Evolutionary conservation across 2,329 filamentous ascomycete species (phyloP).

Genomic region (Scytalidium lignicola): DNA sequence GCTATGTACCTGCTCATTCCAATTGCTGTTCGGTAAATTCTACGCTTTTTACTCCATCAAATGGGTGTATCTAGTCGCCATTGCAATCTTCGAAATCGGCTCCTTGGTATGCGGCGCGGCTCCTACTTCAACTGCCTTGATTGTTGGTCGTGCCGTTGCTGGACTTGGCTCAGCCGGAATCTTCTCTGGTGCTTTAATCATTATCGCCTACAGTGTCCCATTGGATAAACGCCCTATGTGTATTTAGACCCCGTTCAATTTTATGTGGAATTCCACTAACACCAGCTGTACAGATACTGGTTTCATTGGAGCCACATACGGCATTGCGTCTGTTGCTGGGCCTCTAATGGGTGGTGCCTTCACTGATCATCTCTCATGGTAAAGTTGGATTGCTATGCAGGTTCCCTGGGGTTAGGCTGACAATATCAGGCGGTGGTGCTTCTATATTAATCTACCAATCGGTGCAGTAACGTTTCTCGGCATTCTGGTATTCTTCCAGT

Average conservation of each 20-base stretch:
- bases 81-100: slow-evolving; percentile 25
- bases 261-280: background rate
- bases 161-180: slow-evolving; percentile 20
- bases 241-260: slow-evolving; percentile 4
- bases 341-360: slow-evolving; percentile 33
- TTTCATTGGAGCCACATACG: slow-evolving; percentile 18
- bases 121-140: slow-evolving; percentile 21
- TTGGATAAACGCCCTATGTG: slow-evolving; percentile 15
- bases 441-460: slow-evolving; percentile 32
- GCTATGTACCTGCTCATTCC: slow-evolving; percentile 21
- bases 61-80: slow-evolving; percentile 13
- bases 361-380: slow-evolving; percentile 22
- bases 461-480: slow-evolving; percentile 23
- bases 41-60: slow-evolving; percentile 19
- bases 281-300: slow-evolving; percentile 1
- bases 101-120: slow-evolving; percentile 21
- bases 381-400: background rate
- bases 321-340: slow-evolving; percentile 23
- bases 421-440: slow-evolving; percentile 28
- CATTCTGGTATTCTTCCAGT: slow-evolving; percentile 15
- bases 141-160: slow-evolving; percentile 23
- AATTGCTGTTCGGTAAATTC: slow-evolving; percentile 11
- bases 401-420: slow-evolving; percentile 29
- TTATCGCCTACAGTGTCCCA: slow-evolving; percentile 16
- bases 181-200: slow-evolving; percentile 20